phyloP scores from a whole-genome alignment of 192 early-diverging fungal species.

The Rhizophagus clarus region DNA sequence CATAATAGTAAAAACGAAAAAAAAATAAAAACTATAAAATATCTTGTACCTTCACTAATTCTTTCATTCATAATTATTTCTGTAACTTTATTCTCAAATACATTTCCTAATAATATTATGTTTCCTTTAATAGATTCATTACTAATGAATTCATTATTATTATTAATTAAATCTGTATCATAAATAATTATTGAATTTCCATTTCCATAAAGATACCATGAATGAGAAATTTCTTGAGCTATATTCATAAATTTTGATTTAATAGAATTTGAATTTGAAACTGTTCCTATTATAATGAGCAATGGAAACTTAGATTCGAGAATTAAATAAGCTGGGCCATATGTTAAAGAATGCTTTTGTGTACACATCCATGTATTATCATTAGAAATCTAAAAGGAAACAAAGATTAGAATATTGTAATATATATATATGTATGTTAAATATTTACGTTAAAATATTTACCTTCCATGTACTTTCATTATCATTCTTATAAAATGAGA shows the following conservation, averaged over 20 bases:
- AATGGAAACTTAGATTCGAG: constrained; percentile 50
- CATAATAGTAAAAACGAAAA: neutral
- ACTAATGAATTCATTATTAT: neutral
- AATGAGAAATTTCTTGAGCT: constrained; percentile 47
- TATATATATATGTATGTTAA: neutral
- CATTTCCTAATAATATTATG: constrained; percentile 64
- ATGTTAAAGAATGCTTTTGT: constrained; percentile 61
- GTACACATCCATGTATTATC: constrained; percentile 31
- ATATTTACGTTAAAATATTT: constrained; percentile 20
- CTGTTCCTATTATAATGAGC: constrained; percentile 46
- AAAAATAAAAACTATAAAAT: too few relatives aligned
- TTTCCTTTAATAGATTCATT: constrained; percentile 42
- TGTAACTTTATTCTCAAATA: constrained; percentile 59
- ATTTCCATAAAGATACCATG: constrained; percentile 67
- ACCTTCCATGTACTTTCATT: constrained; percentile 19
- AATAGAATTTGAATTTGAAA: neutral
- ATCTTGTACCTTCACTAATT: constrained; percentile 44
- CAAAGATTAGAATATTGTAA: neutral
- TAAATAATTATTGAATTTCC: constrained; percentile 61
- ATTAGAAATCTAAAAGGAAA: constrained; percentile 24
- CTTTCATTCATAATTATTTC: constrained; percentile 34
- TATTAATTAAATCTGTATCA: constrained; percentile 54
- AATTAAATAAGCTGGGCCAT: constrained; percentile 62
- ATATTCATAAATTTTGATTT: neutral
- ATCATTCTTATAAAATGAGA: constrained; percentile 18